Evolutionary conservation across 176 grass and related monocot genomes (phyloP), one percentile per base, ranked within the genome.

Genomic region (Carex littledalei): DNA sequence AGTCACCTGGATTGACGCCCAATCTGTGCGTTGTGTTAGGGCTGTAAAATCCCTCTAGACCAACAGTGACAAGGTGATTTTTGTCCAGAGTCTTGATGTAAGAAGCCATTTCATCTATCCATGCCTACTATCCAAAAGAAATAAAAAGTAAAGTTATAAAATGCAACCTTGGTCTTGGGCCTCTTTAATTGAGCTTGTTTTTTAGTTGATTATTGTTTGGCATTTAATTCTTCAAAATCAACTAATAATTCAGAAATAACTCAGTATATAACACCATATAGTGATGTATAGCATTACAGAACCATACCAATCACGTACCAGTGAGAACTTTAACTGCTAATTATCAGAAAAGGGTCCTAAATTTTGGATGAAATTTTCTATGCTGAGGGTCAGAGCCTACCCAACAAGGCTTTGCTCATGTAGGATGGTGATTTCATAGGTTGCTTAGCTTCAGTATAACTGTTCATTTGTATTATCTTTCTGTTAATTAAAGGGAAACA

Each of bases 31-130:
- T 39, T 71, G 78, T 90, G 87, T 63, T 72, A 67, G 63, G 85
- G 45, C 91, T 91, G 86, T 98, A 98, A 93, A 98, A 98, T 50
- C 92, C 95, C 91, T 98, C 95, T 85, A 85, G 90, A 41, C 95
- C 95, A 84, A 98, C 83, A 67, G 92, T 90, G 71, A 98, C 86
- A 15, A 98, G 93, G 86, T 94, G 95, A 21, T 94, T 92, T 61
- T 78, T 60, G 57, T 98, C 95, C 61, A 91, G 85, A 81, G 57
- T 91, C 88, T 98, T 94, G 39, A 93, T 54, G 41, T 92, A 94
- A 29, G 86, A 84, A 71, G 95, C 67, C 95, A 98, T 98, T 88
- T 98, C 95, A 89, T 60, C 63, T 80, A 98, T 94, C 95, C 92
- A 98, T 52, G 89, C 86, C 95, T 98, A 85, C 52, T 58, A 81